These are phyloP conservation scores for Macrolepiota dolichaula DNA, from an alignment of 768 basidiomycete genomes.

Conservation along the genomic window DNA sequence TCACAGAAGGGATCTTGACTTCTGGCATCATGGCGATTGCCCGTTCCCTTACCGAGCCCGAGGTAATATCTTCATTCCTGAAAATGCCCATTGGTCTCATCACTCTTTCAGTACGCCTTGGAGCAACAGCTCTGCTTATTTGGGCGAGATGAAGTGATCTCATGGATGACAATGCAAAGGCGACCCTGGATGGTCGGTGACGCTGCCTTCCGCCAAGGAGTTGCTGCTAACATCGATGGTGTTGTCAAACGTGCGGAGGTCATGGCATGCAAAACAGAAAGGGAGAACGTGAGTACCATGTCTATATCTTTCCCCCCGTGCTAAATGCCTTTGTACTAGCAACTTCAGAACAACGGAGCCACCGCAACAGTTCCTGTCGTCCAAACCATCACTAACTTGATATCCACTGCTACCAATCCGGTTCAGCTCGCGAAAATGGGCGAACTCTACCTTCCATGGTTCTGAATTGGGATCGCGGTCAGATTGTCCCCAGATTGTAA, in stretches of 20 bases:
- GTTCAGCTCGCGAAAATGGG: slow-evolving; percentile 81
- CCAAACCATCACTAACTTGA: slow-evolving; percentile 78
- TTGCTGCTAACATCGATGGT: slow-evolving; percentile 57
- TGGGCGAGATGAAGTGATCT: slow-evolving; percentile 87
- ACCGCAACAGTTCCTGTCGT: slow-evolving; percentile 53
- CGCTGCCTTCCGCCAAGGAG: slow-evolving; percentile 47
- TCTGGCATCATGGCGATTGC: slow-evolving; percentile 90
- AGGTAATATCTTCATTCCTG: slow-evolving; percentile 45
- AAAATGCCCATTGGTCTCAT: neutral
- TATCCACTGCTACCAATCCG: slow-evolving; percentile 85
- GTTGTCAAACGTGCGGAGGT: slow-evolving; percentile 79
- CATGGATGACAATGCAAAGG: slow-evolving; percentile 62
- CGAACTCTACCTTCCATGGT: slow-evolving; percentile 86
- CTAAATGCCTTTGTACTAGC: slow-evolving; percentile 21
- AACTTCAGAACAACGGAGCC: slow-evolving; percentile 28
- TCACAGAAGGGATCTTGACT: slow-evolving; percentile 86
- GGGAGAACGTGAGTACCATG: slow-evolving; percentile 63
- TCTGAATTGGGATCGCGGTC: slow-evolving; percentile 36
- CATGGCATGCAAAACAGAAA: slow-evolving; percentile 83
- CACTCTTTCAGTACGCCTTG: slow-evolving; percentile 68
- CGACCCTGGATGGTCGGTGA: slow-evolving; percentile 55
- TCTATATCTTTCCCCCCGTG: neutral
- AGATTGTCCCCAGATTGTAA: slow-evolving; percentile 7
- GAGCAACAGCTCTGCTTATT: slow-evolving; percentile 91
- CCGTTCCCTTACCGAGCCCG: slow-evolving; percentile 85